Evolutionary conservation across 169 alveolate genomes (phyloP), one percentile per base, ranked within the genome.

Genomic region (Babesia divergens): DNA sequence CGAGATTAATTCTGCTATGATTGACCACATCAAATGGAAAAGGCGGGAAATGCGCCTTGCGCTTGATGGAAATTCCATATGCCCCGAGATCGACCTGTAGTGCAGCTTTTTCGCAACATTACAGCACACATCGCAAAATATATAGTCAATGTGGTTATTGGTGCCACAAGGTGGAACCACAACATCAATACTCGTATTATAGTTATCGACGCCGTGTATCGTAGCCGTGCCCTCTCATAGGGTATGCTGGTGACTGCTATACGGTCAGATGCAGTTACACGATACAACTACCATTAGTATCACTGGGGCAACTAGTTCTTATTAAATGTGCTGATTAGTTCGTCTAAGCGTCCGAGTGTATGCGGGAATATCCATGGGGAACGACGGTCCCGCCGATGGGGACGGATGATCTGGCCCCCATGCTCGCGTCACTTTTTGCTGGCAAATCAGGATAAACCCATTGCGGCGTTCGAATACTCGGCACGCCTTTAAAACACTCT

Each of bases 341-440:
- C n/a, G n/a, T n/a, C n/a, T n/a, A n/a, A n/a, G n/a, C n/a, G n/a
- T n/a, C n/a, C n/a, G n/a, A n/a, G n/a, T n/a, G n/a, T n/a, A n/a
- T n/a, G n/a, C n/a, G n/a, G n/a, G n/a, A n/a, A n/a, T n/a, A n/a
- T n/a, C 47, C 47, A 40, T 40, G 47, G 72, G 72, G 72, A 60
- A 31, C 44, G 44, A 5, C n/a, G 47, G 0, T 44, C 32, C 6
- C 59, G 49, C 40, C 60, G 20, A 50, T 62, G 72, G 72, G 72
- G 72, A 62, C 18, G 55, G 72, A 50, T 44, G 22, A 44, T 20
- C 34, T 24, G 42, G 53, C 59, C 72, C 72, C 72, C 72, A 62
- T 62, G 60, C 59, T 14, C 24, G 42, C 5, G 6, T 20, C 50
- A 4, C 2, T 22, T 28, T 26, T 6, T n/a, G 28, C 16, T 7